Evolutionary conservation across 805 yeast genomes (phyloP), one percentile per base, ranked within the genome.

Genomic region (Saturnispora quitensis): DNA sequence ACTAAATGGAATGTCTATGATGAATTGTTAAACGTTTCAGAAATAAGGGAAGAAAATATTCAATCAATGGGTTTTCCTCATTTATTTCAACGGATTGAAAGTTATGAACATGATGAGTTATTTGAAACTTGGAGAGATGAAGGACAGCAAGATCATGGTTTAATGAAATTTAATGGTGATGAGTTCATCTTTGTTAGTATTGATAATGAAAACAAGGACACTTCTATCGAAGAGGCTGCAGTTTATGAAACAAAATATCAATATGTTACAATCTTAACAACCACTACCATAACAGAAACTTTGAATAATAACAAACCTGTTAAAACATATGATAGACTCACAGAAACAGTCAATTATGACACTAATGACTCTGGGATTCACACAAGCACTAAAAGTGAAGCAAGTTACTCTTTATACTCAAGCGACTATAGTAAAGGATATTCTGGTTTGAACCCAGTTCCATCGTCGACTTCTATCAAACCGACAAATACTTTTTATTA

Each of bases 31-130:
- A 48, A 52, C 27, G 51, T 52, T 31, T 46, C 35, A 5, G 34
- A 56, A 25, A 56, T 66, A 10, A 53, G 59, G 45, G 68, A 66
- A 52, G 59, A 60, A 45, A 53, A 63, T 48, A 56, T 66, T 36
- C n/a, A 54, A 3, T 53, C 63, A 3, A 35, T 56, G 53, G 68
- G 68, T 1, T 66, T 65, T 43, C 69, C 70, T 0, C 43, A 53
- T 15, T 52, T 58, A 6, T 66, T 64, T 64, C 24, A 53, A 13
- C 56, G 51, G 20, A 48, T 47, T n/a, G 56, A 51, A n/a, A 51
- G 52, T 9, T 48, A 54, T 25, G 54, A 45, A 2, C 35, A 47
- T 9, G 49, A 25, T 43, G 38, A n/a, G 10, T 34, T 18, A 45
- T 9, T 24, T 22, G 18, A 38, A n/a, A 18, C 24, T 52, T 42